phyloP scores from a whole-genome alignment of 2,329 filamentous ascomycete species.

The Plectosphaerella plurivora region DNA sequence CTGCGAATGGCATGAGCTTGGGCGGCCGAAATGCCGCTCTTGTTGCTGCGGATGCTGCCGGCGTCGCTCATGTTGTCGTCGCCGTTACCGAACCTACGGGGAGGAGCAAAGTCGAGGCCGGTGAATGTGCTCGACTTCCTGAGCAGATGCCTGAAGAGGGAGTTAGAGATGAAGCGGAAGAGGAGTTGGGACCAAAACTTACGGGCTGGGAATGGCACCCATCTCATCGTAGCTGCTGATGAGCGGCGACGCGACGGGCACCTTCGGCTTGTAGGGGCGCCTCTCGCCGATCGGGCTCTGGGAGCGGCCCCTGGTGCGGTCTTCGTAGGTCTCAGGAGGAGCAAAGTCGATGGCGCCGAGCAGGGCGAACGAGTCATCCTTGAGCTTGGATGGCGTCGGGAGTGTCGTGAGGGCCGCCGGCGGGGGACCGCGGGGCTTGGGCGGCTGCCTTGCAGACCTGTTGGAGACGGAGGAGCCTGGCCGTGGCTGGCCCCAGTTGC shows the following conservation, averaged over 20 bases:
- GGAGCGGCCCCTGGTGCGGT: slow-evolving; percentile 65
- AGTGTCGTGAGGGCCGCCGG: slow-evolving; percentile 70
- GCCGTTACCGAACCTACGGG: slow-evolving; percentile 63
- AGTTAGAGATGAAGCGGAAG: not conserved
- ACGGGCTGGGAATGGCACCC: slow-evolving; percentile 81
- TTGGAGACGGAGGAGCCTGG: slow-evolving; percentile 63
- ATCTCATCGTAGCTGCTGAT: slow-evolving; percentile 85
- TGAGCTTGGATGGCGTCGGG: slow-evolving; percentile 80
- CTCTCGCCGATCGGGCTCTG: slow-evolving; percentile 62
- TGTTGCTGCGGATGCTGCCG: slow-evolving; percentile 64
- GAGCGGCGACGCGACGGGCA: slow-evolving; percentile 73
- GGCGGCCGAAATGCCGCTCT: slow-evolving; percentile 69
- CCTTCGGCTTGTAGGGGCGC: slow-evolving; percentile 68
- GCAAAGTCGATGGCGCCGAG: slow-evolving; percentile 76
- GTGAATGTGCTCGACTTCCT: slow-evolving; percentile 78
- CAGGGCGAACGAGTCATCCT: slow-evolving; percentile 73
- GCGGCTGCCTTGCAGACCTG: slow-evolving; percentile 31
- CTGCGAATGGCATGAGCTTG: slow-evolving; percentile 69
- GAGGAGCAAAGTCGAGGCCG: slow-evolving; percentile 74
- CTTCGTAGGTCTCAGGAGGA: slow-evolving; percentile 63
- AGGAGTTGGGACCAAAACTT: slow-evolving; percentile 35
- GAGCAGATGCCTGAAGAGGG: slow-evolving; percentile 54
- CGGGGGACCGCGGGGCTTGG: slow-evolving; percentile 57
- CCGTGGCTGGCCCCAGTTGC: slow-evolving; percentile 38
- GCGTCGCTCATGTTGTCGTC: slow-evolving; percentile 57